Conservation (phyloP, 352 stramenopile genomes). For the Pythium brassicae region DNA sequence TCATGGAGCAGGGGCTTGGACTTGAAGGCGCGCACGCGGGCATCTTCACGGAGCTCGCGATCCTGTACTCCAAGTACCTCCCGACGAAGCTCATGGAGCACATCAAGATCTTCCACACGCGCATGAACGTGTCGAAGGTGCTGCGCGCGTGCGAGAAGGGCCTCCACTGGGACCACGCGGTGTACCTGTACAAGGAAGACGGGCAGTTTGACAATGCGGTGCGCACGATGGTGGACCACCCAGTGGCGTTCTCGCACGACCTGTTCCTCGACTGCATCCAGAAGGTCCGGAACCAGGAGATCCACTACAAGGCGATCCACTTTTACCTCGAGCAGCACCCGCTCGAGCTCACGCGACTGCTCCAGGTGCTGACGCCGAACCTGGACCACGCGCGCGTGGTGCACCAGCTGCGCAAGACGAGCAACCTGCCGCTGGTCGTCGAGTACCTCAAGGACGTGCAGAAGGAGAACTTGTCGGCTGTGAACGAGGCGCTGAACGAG, state of each 20-base stretch:
- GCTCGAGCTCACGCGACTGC: slow-evolving; percentile 94
- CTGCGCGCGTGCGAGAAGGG: slow-evolving; percentile 97
- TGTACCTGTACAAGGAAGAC: slow-evolving; percentile 99
- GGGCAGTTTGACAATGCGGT: slow-evolving; percentile 99
- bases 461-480: slow-evolving; percentile 97
- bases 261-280: slow-evolving; percentile 99
- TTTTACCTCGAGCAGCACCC: slow-evolving; percentile 99
- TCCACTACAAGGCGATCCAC: slow-evolving; percentile 99
- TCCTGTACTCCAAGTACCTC: slow-evolving; percentile 99
- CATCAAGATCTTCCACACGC: slow-evolving; percentile 99
- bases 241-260: slow-evolving; percentile 96
- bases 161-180: slow-evolving; percentile 96
- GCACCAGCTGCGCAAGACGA: slow-evolving; percentile 96
- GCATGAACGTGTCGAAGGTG: slow-evolving; percentile 99
- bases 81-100: slow-evolving; percentile 99
- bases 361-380: slow-evolving; percentile 98
- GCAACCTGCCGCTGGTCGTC: slow-evolving; percentile 96
- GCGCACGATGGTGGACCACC: slow-evolving; percentile 99
- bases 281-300: slow-evolving; percentile 99
- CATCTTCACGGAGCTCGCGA: slow-evolving; percentile 99
- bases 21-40: slow-evolving; percentile 98
- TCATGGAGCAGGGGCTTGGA: slow-evolving; percentile 99
- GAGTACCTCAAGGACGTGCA: slow-evolving; percentile 99
- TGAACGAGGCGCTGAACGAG: slow-evolving; percentile 99
- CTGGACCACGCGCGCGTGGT: slow-evolving; percentile 98